These are phyloP conservation scores for Athelia sp. DNA, from an alignment of 1,284 basidiomycete genomes.

Conservation along the genomic window DNA sequence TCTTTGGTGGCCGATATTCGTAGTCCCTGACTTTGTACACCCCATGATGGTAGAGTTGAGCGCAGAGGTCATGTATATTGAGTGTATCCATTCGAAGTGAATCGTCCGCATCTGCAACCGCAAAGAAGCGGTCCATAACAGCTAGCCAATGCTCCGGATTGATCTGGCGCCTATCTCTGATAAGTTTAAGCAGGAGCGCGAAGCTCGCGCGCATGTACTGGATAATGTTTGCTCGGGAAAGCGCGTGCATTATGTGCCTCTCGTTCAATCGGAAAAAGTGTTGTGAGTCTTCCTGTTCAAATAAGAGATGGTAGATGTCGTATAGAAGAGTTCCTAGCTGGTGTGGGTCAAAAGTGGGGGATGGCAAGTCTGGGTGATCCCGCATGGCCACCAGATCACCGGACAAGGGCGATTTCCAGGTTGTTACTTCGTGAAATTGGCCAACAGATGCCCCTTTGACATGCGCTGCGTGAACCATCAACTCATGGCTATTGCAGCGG, in stretches of 20 bases:
- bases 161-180: conserved; percentile 27
- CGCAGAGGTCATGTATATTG: conserved; percentile 29
- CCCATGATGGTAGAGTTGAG: conserved; percentile 27
- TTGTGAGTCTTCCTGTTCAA: conserved; percentile 30
- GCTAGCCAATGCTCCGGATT: conserved; percentile 19
- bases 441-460: background rate
- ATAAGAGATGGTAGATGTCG: conserved; percentile 43
- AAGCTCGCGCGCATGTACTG: conserved; percentile 44
- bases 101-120: conserved; percentile 16
- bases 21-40: conserved; percentile 19
- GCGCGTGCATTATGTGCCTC: conserved; percentile 14
- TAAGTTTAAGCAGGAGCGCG: conserved; percentile 32
- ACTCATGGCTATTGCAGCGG: conserved; percentile 38
- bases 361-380: conserved; percentile 1
- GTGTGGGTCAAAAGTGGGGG: conserved; percentile 20
- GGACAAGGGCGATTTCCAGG: conserved; percentile 34
- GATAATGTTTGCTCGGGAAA: conserved; percentile 19
- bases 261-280: conserved; percentile 14
- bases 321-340: conserved; percentile 39
- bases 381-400: conserved; percentile 18
- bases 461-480: conserved; percentile 15
- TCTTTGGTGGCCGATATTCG: conserved; percentile 5
- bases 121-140: conserved; percentile 24
- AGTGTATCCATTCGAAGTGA: conserved; percentile 24
- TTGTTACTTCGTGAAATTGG: conserved; percentile 35